Conservation (phyloP, 495 filamentous ascomycete species). For the Lasiosphaeria miniovina region DNA sequence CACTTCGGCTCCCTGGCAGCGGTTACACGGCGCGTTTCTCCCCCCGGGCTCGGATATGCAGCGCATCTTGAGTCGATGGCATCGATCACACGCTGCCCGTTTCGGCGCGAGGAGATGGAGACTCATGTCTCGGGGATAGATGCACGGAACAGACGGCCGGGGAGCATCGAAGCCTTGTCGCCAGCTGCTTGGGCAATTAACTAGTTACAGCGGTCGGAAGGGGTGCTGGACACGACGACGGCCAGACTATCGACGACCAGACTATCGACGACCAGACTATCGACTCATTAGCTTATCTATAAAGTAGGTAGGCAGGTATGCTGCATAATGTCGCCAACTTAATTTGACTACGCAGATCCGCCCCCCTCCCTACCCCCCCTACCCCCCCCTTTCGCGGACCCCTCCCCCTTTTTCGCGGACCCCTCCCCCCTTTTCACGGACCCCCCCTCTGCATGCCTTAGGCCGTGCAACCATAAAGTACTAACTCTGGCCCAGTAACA, state of each 20-base stretch:
- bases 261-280: too few species aligned
- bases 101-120: neutral
- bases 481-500: neutral
- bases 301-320: neutral
- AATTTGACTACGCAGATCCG: neutral
- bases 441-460: neutral
- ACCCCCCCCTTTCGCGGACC: too few species aligned
- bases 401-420: too few species aligned
- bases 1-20: neutral
- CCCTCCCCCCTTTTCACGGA: too few species aligned
- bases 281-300: neutral
- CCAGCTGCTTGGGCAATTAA: neutral
- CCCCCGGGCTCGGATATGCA: neutral
- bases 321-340: neutral
- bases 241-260: neutral
- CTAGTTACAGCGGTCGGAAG: neutral
- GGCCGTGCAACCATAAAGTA: neutral
- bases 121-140: neutral
- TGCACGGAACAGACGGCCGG: neutral
- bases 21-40: neutral
- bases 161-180: neutral
- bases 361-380: too few species aligned
- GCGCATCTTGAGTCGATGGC: neutral
- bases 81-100: neutral
- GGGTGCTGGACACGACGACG: neutral